Base-by-base conservation (phyloP, 306 rosid genomes). In the Cucurbita moschata region DNA sequence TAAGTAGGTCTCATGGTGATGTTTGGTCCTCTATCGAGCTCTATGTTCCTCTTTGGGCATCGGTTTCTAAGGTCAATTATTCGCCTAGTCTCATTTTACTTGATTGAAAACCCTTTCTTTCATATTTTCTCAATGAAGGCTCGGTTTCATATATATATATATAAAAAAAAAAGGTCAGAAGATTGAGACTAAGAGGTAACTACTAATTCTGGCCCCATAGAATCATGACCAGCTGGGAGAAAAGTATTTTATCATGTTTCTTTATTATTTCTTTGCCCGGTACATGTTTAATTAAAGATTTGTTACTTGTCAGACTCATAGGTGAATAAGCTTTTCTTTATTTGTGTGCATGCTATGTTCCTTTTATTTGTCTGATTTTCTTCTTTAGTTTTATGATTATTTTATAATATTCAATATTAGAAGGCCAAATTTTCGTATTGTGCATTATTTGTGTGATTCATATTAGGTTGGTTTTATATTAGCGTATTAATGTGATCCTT, bases 401-500 rank as follows among this genome's bases (percentile, higher is more conserved):
- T 53, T 35, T 37, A 30, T 61, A 61, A 15, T 61, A 40, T 35
- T 69, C 58, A 71, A 26, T 16, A 47, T 30, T 4, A 38, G 75
- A 23, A 50, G 23, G 19, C 23, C 35, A 47, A 47, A 12, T 10
- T 4, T 47, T 37, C 18, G 21, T 18, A 68, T 38, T 72, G 38
- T 18, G 10, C 7, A 15, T 57, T 56, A n/a, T 42, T 18, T 57
- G n/a, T 2, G 4, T 74, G 47, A 53, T 75, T 78, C 78, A 53
- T 42, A 39, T 72, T 54, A 46, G 53, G 72, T 49, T 40, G 69
- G 74, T 68, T 76, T 61, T 35, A 38, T 58, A 65, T 79, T 57
- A 21, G 14, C 35, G 9, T 37, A 49, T 52, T 72, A 7, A 49
- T 61, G 73, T 84, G 49, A 68, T 74, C 51, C 80, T 53, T 72